Base-by-base conservation (phyloP, 2,329 filamentous ascomycete genomes). In the Talaromyces sp. region DNA sequence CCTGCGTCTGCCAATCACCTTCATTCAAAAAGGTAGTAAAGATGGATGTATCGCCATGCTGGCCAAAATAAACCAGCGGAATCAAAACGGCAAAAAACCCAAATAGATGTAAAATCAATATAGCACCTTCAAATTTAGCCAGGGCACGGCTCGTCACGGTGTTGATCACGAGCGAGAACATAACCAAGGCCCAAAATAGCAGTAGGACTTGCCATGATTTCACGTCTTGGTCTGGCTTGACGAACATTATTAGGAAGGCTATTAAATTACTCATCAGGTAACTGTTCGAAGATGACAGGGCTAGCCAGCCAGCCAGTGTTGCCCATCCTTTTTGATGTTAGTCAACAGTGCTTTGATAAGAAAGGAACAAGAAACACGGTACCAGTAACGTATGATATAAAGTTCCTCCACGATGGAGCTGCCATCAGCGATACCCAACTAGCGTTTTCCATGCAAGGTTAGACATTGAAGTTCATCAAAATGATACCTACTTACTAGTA, bases 371-470 rank as follows among this genome's bases (percentile, higher is more conserved):
- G 15, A 6, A n/a, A 22, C 42, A 47, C 1, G 1, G 7, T 54
- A 54, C 52, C 52, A 28, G 52, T 54, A 15, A 54, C 30, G 28
- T 54, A 54, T n/a, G 52, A 54, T n/a, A 54, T 28, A 25, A 54
- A 54, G 17, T 19, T 28, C 11, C 52, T 25, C 22, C 15, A 54
- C 17, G 13, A 28, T 15, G 52, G 52, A 13, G 59, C 28, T 22
- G 59, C 54, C 5, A 61, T 33, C 59, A 61, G 36, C 9, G 59
- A 51, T 22, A 55, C 55, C 59, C 59, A 61, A 32, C 52, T 33
- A 33, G 27, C 15, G 11, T 15, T 28, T 25, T 54, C 52, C 27
- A 19, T 28, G 30, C 33, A 28, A 15, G 10, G 3, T 19, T 54
- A 32, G 17, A 19, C 25, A 17, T 15, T 15, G 42, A 47, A 47